Evolutionary conservation across 305 asterid genomes (phyloP).

Genomic region (Euphrasia arctica): DNA sequence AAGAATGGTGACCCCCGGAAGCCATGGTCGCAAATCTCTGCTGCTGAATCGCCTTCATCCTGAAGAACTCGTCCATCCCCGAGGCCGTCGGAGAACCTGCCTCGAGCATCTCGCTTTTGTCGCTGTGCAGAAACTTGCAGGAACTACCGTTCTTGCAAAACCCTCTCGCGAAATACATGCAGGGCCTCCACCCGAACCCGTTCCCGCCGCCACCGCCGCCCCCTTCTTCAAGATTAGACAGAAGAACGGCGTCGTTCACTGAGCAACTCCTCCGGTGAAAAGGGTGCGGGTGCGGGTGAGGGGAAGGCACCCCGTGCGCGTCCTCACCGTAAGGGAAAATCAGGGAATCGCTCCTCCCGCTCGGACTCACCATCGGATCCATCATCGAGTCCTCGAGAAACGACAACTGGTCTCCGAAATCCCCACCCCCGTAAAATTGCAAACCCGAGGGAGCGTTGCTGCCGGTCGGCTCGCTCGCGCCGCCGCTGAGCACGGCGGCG

Average conservation of each 20-base stretch:
- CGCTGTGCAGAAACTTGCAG: conserved; percentile 70
- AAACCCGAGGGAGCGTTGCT: conserved; percentile 19
- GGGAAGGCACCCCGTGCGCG: conserved; percentile 31
- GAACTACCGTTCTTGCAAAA: conserved; percentile 64
- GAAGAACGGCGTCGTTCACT: conserved; percentile 51
- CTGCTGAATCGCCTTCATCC: conserved; percentile 60
- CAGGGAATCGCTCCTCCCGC: conserved; percentile 63
- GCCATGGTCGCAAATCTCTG: conserved; percentile 62
- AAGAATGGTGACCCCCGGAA: conserved; percentile 46
- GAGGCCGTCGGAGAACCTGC: conserved; percentile 53
- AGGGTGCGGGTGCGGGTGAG: conserved; percentile 27
- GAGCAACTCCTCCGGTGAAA: conserved; percentile 65
- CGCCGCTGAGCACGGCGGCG: conserved; percentile 34
- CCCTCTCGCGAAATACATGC: conserved; percentile 69
- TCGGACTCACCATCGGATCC: conserved; percentile 58
- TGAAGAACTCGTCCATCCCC: conserved; percentile 52
- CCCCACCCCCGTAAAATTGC: conserved; percentile 39
- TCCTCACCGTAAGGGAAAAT: conserved; percentile 51
- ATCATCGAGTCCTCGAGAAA: conserved; percentile 44
- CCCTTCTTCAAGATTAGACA: conserved; percentile 39
- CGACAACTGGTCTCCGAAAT: conserved; percentile 39
- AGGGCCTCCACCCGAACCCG: conserved; percentile 61
- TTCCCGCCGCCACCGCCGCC: conserved; percentile 22
- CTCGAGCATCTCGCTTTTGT: conserved; percentile 35
- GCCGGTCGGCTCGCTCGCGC: conserved; percentile 26